Evolutionary conservation across 2,329 filamentous ascomycete genomes (phyloP).

Genomic region (Helicocarpus griseus): DNA sequence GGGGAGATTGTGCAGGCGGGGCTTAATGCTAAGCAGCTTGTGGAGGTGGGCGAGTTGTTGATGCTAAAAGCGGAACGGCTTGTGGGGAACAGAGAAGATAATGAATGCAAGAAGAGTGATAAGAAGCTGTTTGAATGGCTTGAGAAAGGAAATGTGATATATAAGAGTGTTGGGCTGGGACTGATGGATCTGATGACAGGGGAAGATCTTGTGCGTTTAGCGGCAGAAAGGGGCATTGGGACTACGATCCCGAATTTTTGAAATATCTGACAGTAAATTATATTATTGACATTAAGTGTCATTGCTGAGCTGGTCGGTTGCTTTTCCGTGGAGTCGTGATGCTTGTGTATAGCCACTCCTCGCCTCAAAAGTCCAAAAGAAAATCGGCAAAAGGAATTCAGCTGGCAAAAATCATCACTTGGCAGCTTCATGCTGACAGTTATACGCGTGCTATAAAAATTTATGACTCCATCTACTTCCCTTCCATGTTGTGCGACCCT

Average conservation of each 20-base stretch:
- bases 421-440: too few relatives aligned
- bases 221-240: conserved; percentile 47
- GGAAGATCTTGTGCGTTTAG: conserved; percentile 47
- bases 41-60: conserved; percentile 76
- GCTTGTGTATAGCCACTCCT: too few relatives aligned
- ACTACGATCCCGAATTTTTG: conserved; percentile 36
- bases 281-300: too few relatives aligned
- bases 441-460: too few relatives aligned
- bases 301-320: too few relatives aligned
- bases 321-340: too few relatives aligned
- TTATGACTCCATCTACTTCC: too few relatives aligned
- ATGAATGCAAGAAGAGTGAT: conserved; percentile 16
- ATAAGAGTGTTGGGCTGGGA: conserved; percentile 59
- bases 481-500: too few relatives aligned
- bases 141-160: conserved; percentile 55
- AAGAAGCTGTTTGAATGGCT: conserved; percentile 49
- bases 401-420: too few relatives aligned
- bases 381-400: too few relatives aligned
- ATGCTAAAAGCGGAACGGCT: conserved; percentile 45
- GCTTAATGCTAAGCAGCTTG: conserved; percentile 62
- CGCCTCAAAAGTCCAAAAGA: too few relatives aligned
- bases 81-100: not conserved
- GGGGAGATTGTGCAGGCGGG: conserved; percentile 78
- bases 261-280: too few relatives aligned
- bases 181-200: conserved; percentile 61